Percentiles rank a stretch among this genome's conserved stretches.
These are phyloP conservation scores for Pilatotrama ljubarskyi DNA, from an alignment of 768 basidiomycete species.

Conservation along the genomic window DNA sequence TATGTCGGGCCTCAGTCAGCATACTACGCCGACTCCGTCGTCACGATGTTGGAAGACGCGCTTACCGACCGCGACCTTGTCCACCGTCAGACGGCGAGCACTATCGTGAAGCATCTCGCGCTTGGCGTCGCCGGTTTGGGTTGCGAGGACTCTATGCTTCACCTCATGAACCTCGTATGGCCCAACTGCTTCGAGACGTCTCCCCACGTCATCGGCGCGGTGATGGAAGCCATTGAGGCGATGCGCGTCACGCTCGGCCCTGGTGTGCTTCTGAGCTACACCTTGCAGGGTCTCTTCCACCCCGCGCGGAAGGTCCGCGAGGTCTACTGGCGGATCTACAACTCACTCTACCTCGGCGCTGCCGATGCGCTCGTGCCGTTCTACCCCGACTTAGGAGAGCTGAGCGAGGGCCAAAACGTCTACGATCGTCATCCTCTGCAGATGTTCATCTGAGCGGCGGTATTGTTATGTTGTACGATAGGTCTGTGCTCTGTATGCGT, in stretches of 20 bases:
- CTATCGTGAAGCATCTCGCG: conserved; percentile 97
- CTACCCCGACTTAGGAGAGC: conserved; percentile 87
- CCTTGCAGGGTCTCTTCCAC: conserved; percentile 94
- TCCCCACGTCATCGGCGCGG: conserved; percentile 96
- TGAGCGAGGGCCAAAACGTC: conserved; percentile 86
- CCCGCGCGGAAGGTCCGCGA: conserved; percentile 96
- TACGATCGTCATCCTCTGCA: conserved; percentile 85
- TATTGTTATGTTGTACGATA: conserved; percentile 17
- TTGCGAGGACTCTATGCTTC: conserved; percentile 97
- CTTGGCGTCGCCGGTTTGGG: conserved; percentile 96
- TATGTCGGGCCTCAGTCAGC: conserved; percentile 97
- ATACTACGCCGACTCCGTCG: conserved; percentile 95
- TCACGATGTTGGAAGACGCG: conserved; percentile 98
- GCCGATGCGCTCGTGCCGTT: conserved; percentile 92
- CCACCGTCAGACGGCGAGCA: conserved; percentile 96
- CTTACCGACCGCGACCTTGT: conserved; percentile 98
- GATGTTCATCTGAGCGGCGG: conserved; percentile 65
- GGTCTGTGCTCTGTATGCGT: conserved; percentile 7
- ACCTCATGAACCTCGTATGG: conserved; percentile 98
- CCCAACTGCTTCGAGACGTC: conserved; percentile 99
- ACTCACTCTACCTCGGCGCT: conserved; percentile 89
- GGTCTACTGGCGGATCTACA: conserved; percentile 95
- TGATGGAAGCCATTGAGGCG: conserved; percentile 97
- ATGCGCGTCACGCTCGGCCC: conserved; percentile 97
- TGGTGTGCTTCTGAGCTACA: conserved; percentile 88